A percentile compares a stretch with the other conserved stretches of the same genome.
Conservation (phyloP, 768 basidiomycete genomes). For the Pulveroboletus ravenelii region DNA sequence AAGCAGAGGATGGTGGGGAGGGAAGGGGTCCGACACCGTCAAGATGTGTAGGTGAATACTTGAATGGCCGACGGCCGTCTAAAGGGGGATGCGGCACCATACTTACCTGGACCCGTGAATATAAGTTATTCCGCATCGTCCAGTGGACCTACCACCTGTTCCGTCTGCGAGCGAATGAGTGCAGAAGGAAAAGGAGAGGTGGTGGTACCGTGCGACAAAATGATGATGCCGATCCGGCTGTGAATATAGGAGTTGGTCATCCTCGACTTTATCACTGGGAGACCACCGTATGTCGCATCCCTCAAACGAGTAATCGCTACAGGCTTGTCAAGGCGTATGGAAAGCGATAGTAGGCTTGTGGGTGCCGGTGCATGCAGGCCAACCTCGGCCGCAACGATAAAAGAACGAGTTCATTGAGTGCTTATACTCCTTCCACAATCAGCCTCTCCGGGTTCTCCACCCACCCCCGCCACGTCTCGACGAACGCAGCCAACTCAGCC, state of each 20-base stretch:
- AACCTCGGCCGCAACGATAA: not conserved
- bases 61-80: no score
- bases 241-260: no score
- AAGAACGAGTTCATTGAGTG: not conserved
- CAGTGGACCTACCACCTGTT: not conserved
- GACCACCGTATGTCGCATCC: no score
- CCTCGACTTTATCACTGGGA: no score
- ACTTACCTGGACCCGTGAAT: not conserved
- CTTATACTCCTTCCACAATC: slow-evolving; percentile 47
- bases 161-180: no score
- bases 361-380: not conserved
- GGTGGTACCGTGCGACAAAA: not conserved
- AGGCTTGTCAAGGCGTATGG: no score
- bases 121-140: not conserved
- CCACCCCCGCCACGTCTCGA: slow-evolving; percentile 78
- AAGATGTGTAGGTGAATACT: no score
- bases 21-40: no score
- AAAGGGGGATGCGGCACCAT: no score
- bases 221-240: no score
- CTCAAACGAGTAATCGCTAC: no score
- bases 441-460: slow-evolving; percentile 72
- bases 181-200: not conserved
- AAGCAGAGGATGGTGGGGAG: no score
- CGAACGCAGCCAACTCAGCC: slow-evolving; percentile 84
- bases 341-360: not conserved